phyloP scores from a whole-genome alignment of 176 grass and related monocot genomes.

The Triticum dicoccoides region DNA sequence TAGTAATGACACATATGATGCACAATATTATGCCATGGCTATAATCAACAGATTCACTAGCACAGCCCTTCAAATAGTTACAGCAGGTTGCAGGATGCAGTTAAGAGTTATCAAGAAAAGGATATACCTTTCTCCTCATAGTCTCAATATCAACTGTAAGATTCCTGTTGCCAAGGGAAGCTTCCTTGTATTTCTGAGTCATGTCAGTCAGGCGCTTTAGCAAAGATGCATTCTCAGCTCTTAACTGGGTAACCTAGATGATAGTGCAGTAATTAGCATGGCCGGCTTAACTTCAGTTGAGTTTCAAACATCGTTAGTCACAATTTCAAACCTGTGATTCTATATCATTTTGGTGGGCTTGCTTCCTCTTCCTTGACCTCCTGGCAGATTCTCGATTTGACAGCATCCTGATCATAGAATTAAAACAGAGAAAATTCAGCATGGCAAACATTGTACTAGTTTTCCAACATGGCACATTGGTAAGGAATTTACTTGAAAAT shows the following conservation, averaged over 20 bases:
- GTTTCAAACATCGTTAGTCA: background rate
- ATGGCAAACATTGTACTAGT: background rate
- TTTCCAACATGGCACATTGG: background rate
- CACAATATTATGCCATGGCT: background rate
- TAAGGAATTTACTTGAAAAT: background rate
- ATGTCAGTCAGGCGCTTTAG: slow-evolving; percentile 60
- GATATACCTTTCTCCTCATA: slow-evolving; percentile 66
- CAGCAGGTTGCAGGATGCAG: background rate
- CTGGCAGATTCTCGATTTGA: slow-evolving; percentile 94
- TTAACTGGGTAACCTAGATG: slow-evolving; percentile 66
- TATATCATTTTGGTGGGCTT: slow-evolving; percentile 68
- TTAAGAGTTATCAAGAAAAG: background rate
- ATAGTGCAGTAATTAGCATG: slow-evolving; percentile 29
- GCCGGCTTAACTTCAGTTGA: background rate
- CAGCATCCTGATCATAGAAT: slow-evolving; percentile 59
- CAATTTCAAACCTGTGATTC: slow-evolving; percentile 59
- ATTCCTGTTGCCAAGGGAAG: slow-evolving; percentile 56
- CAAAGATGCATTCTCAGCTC: slow-evolving; percentile 68
- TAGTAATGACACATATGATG: background rate
- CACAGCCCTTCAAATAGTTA: background rate
- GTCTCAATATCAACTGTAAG: slow-evolving; percentile 73
- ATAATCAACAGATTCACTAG: background rate
- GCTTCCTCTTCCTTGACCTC: slow-evolving; percentile 87
- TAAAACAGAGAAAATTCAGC: slow-evolving; percentile 7
- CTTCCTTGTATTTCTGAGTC: slow-evolving; percentile 70